Conservation (phyloP, 345 rosid species). For the Triadica sebifera region DNA sequence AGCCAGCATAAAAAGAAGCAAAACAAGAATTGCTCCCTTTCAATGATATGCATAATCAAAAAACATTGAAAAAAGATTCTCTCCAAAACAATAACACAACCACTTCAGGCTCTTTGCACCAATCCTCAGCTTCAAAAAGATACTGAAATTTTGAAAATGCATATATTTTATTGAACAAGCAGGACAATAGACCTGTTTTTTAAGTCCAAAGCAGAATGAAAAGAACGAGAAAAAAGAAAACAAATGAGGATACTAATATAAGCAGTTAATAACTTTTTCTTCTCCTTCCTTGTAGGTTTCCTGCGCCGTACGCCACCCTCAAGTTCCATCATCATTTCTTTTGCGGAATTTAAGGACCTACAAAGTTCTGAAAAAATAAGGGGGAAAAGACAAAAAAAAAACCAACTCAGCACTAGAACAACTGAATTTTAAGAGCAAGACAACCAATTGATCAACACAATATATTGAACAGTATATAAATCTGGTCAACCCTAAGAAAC, state of each 20-base stretch:
- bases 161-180: neutral
- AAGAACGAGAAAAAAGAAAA: neutral
- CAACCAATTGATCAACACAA: conserved; percentile 1
- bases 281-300: conserved; percentile 60
- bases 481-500: neutral
- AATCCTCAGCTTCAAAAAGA: neutral
- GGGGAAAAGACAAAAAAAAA: conserved; percentile 20
- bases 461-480: neutral
- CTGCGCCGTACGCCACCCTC: conserved; percentile 37
- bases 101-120: neutral
- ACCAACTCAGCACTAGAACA: conserved; percentile 28
- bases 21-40: conserved; percentile 13
- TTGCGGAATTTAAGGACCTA: conserved; percentile 36
- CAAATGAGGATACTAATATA: conserved; percentile 44
- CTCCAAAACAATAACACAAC: neutral
- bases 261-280: conserved; percentile 44
- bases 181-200: neutral
- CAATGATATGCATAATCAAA: neutral
- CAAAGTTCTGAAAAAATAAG: conserved; percentile 50
- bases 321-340: conserved; percentile 31
- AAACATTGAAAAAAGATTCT: neutral
- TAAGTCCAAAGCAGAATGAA: neutral
- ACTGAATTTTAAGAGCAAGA: conserved; percentile 10
- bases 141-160: neutral
- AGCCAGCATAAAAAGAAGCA: neutral